These are phyloP conservation scores for Arthonia radiata DNA, from an alignment of 495 filamentous ascomycete genomes.

Conservation along the genomic window DNA sequence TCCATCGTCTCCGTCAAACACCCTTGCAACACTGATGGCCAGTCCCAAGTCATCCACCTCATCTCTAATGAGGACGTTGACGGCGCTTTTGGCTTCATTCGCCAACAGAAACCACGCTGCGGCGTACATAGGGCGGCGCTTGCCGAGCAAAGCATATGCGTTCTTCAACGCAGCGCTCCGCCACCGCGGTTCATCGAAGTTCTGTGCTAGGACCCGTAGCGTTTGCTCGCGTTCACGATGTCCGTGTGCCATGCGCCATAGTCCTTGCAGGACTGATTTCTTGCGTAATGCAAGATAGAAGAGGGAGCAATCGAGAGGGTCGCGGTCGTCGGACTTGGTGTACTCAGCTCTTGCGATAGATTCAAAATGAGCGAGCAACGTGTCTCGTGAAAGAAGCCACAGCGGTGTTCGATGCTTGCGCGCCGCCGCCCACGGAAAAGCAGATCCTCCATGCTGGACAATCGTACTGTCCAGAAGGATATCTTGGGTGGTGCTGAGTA, in stretches of 20 bases:
- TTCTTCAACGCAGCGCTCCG: slow-evolving; percentile 85
- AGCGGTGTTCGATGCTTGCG: neutral
- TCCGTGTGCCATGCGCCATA: slow-evolving; percentile 93
- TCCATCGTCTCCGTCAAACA: slow-evolving; percentile 70
- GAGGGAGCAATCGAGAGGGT: slow-evolving; percentile 80
- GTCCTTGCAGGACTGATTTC: slow-evolving; percentile 71
- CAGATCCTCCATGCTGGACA: no score
- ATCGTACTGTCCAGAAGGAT: slow-evolving; percentile 71
- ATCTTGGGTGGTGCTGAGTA: slow-evolving; percentile 77
- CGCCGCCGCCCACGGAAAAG: no score
- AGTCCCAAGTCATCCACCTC: slow-evolving; percentile 76
- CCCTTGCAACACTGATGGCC: slow-evolving; percentile 67
- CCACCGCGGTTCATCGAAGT: slow-evolving; percentile 72
- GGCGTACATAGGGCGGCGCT: slow-evolving; percentile 81
- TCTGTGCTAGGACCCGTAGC: slow-evolving; percentile 49
- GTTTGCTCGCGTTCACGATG: slow-evolving; percentile 66
- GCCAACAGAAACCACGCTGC: slow-evolving; percentile 90
- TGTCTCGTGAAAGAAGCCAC: neutral
- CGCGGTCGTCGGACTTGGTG: slow-evolving; percentile 62
- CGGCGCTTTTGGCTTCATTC: slow-evolving; percentile 61
- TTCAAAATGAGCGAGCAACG: slow-evolving; percentile 59
- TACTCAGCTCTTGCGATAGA: slow-evolving; percentile 80
- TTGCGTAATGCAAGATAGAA: slow-evolving; percentile 81
- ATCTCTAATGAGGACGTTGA: slow-evolving; percentile 57
- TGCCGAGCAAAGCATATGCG: slow-evolving; percentile 86